Evolutionary conservation across 2,329 filamentous ascomycete genomes (phyloP), one percentile per base, ranked within the genome.

Genomic region (Trichoderma polysporum): DNA sequence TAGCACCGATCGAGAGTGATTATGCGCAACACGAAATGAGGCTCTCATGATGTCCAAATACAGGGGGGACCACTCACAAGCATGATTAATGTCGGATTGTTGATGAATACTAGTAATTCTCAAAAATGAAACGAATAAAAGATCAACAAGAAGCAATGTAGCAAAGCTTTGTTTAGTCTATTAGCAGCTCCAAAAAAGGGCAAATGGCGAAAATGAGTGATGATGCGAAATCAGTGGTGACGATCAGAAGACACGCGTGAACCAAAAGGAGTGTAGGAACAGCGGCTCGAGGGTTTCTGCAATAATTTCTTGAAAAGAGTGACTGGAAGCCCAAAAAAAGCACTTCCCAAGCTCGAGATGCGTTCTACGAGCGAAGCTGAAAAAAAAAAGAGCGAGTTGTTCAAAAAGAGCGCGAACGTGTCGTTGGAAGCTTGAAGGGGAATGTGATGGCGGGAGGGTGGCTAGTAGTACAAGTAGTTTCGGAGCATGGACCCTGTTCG

Each of bases 241-340:
- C 22, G n/a, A 33, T 29, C 41, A 31, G 10, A 59, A 35, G 45
- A 47, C 41, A 35, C 52, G 41, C n/a, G 22, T 49, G 54, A 50
- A 31, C 22, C 47, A 15, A 27, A 54, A 35, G 53, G 41, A 54
- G 47, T 56, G 41, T 39, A 54, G 50, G 27, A 41, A 61, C 27
- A 56, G 25, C 62, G 53, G 19, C 25, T 57, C 41, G 39, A 53
- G 27, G 19, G 7, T 57, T 65, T 65, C 49, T 53, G 59, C 45
- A 33, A 29, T 52, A 12, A 9, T 29, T 47, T 25, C n/a, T n/a
- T n/a, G n/a, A 67, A 67, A 63, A 52, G 57, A 67, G 58, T 66
- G 64, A 67, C 52, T 63, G 58, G 67, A 67, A 67, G 64, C 54
- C n/a, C 17, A 47, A 25, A 47, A 63, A 63, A 47, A 49, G 52